A percentile compares a stretch with the other conserved stretches of the same genome.
These are phyloP conservation scores for Epichloe gansuensis DNA, from an alignment of 2,329 filamentous ascomycete genomes.

Conservation along the genomic window DNA sequence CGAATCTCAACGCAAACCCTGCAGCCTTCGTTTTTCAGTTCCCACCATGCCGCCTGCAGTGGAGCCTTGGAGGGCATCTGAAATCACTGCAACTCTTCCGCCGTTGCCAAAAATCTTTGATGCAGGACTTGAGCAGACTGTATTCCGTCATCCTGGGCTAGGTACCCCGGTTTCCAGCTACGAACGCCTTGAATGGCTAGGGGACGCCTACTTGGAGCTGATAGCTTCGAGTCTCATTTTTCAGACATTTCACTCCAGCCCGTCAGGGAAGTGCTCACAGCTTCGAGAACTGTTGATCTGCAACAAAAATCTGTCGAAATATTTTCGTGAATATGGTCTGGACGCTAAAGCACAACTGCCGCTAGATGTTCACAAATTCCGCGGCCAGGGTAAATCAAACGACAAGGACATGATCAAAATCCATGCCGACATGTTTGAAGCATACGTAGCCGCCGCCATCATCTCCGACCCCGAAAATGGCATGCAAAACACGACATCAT, in stretches of 20 bases:
- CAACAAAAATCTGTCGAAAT: conserved; percentile 63
- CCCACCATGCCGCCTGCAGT: conserved; percentile 12
- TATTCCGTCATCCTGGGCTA: conserved; percentile 53
- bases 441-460: conserved; percentile 72
- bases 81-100: conserved; percentile 37
- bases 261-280: conserved; percentile 58
- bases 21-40: not conserved
- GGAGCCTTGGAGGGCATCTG: conserved; percentile 37
- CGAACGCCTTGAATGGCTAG: conserved; percentile 77
- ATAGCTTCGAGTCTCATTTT: conserved; percentile 66
- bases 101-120: conserved; percentile 50
- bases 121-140: conserved; percentile 43
- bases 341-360: conserved; percentile 49
- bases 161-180: conserved; percentile 34
- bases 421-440: conserved; percentile 78
- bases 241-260: conserved; percentile 51
- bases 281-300: conserved; percentile 68
- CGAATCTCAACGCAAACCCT: not conserved
- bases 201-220: conserved; percentile 74
- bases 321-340: conserved; percentile 58
- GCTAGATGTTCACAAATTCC: conserved; percentile 22
- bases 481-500: conserved; percentile 46
- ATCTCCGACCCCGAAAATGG: conserved; percentile 53
- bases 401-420: conserved; percentile 54
- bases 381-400: conserved; percentile 19